Evolutionary conservation across 768 basidiomycete species (phyloP).

Genomic region (Obba rivulosa): DNA sequence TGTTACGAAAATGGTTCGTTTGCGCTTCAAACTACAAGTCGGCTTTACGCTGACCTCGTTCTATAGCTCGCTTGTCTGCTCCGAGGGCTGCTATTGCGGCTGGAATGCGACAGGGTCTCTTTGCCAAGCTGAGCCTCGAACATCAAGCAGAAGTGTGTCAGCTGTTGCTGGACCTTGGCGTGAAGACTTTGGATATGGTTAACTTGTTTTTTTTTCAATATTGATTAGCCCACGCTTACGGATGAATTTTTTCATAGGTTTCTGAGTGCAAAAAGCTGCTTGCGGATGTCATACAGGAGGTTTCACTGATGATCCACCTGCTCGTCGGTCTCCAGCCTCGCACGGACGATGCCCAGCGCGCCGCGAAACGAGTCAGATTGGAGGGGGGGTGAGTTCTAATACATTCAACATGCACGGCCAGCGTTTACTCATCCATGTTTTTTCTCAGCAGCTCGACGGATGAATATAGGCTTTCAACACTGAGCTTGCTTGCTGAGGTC

Average conservation of each 20-base stretch:
- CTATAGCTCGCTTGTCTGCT: constrained; percentile 33
- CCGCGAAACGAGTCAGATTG: constrained; percentile 61
- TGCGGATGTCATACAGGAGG: constrained; percentile 42
- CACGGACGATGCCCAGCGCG: constrained; percentile 39
- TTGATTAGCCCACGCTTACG: constrained; percentile 29
- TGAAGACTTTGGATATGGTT: constrained; percentile 44
- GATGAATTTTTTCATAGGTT: constrained; percentile 5
- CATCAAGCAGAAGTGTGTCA: constrained; percentile 52
- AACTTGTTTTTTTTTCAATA: constrained; percentile 20
- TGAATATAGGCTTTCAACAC: constrained; percentile 34
- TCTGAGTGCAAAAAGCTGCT: constrained; percentile 40
- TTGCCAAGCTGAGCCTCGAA: constrained; percentile 43
- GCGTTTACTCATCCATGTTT: too few relatives aligned
- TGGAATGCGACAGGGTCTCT: constrained; percentile 49
- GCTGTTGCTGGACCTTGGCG: constrained; percentile 49
- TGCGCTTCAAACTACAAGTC: not conserved
- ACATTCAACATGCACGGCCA: not conserved
- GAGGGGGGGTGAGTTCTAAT: constrained; percentile 42
- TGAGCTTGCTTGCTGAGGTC: constrained; percentile 65
- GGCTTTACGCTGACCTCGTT: constrained; percentile 3
- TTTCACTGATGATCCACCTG: constrained; percentile 46
- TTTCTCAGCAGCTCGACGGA: too few relatives aligned
- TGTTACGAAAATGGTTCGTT: constrained; percentile 42
- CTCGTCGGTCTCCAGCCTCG: constrained; percentile 45
- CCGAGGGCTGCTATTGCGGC: constrained; percentile 35